phyloP scores from a whole-genome alignment of 768 basidiomycete species.

The Gloeostereum incarnatum region DNA sequence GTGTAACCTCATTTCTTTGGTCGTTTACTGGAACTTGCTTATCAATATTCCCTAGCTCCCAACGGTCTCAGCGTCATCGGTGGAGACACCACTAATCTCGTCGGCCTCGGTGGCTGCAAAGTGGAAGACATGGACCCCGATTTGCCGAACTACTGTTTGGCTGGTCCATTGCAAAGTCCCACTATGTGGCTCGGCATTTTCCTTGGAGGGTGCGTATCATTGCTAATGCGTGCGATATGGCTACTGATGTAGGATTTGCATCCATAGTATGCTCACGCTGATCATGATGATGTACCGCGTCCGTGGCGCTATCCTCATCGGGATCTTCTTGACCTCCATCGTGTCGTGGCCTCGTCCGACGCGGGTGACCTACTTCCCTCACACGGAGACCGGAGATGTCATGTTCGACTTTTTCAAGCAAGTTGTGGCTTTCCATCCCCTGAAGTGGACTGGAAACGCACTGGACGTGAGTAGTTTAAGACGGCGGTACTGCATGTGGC shows the following conservation, averaged over 20 bases:
- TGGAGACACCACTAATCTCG: constrained; percentile 58
- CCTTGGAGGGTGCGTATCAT: constrained; percentile 55
- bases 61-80: constrained; percentile 70
- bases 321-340: constrained; percentile 77
- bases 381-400: constrained; percentile 56
- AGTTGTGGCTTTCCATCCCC: constrained; percentile 65
- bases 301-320: constrained; percentile 74
- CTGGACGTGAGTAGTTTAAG: constrained; percentile 43
- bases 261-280: constrained; percentile 56
- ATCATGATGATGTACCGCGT: constrained; percentile 80
- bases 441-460: constrained; percentile 54
- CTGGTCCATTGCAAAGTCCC: constrained; percentile 59
- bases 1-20: constrained; percentile 26
- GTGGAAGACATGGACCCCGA: constrained; percentile 39
- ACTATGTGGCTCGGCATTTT: constrained; percentile 89
- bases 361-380: constrained; percentile 73
- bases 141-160: constrained; percentile 52
- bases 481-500: too few relatives aligned
- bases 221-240: neutral
- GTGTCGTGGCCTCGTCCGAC: constrained; percentile 87
- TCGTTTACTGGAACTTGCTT: neutral
- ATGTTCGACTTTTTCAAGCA: constrained; percentile 82
- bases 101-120: constrained; percentile 70
- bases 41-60: constrained; percentile 31
- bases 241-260: neutral